Evolutionary conservation across 2,329 filamentous ascomycete species (phyloP).

Genomic region (Clonostachys solani): DNA sequence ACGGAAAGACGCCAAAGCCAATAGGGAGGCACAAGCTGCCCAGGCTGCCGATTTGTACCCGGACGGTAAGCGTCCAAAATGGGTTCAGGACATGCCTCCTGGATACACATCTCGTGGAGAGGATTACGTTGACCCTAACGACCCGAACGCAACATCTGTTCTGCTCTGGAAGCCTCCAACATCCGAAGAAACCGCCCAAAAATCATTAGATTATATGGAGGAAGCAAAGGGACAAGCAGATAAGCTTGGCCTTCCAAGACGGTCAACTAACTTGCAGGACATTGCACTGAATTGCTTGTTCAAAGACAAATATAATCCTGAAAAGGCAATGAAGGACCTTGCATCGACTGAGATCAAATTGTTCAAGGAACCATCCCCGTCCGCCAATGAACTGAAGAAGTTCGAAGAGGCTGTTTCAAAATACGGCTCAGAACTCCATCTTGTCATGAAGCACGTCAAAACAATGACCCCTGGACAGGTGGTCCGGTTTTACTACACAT

Average conservation of each 20-base stretch:
- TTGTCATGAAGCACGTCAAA: constrained; percentile 81
- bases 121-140: constrained; percentile 61
- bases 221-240: constrained; percentile 60
- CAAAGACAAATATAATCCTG: constrained; percentile 65
- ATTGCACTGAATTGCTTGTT: constrained; percentile 74
- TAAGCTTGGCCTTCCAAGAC: constrained; percentile 65
- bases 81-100: constrained; percentile 85
- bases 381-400: constrained; percentile 73
- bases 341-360: constrained; percentile 63
- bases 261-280: constrained; percentile 83
- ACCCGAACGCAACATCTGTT: constrained; percentile 70
- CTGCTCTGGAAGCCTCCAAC: constrained; percentile 72
- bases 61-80: constrained; percentile 81
- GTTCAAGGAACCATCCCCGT: constrained; percentile 82
- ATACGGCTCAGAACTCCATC: constrained; percentile 84
- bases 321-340: constrained; percentile 67
- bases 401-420: constrained; percentile 91
- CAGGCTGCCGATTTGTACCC: constrained; percentile 78
- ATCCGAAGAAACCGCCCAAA: constrained; percentile 46
- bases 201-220: constrained; percentile 16
- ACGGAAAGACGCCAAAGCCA: constrained; percentile 72
- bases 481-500: constrained; percentile 93
- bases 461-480: constrained; percentile 75
- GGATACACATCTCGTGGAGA: constrained; percentile 85
- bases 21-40: constrained; percentile 75